A percentile compares a stretch with the other conserved stretches of the same genome.
These are phyloP conservation scores for Dactylonectria estremocensis DNA, from an alignment of 2,329 filamentous ascomycete species.

Conservation along the genomic window DNA sequence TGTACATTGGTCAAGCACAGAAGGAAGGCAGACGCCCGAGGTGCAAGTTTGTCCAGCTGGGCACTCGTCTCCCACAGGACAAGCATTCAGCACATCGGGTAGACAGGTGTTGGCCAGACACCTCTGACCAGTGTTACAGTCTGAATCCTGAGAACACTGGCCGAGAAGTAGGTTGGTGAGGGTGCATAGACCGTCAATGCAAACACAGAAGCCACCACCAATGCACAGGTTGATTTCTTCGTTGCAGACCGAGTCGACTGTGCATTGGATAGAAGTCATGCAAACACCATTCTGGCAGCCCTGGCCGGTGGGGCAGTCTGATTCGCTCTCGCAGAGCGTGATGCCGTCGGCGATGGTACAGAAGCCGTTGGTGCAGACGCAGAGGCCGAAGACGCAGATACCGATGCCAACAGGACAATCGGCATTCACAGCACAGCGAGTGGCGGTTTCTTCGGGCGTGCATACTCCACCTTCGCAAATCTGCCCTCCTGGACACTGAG, in stretches of 20 bases:
- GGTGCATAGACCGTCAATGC: constrained; percentile 12
- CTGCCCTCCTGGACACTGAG: neutral
- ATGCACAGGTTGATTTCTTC: neutral
- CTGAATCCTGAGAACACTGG: neutral
- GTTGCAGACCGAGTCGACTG: neutral
- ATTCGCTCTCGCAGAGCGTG: neutral
- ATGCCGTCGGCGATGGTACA: constrained; percentile 2
- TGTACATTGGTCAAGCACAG: neutral
- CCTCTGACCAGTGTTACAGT: constrained; percentile 2
- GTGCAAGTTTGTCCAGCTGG: constrained; percentile 1
- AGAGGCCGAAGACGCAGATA: constrained; percentile 15
- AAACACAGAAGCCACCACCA: constrained; percentile 16
- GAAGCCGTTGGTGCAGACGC: constrained; percentile 4
- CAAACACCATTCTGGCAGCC: constrained; percentile 19
- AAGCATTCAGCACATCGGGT: constrained; percentile 2
- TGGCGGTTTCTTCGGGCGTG: neutral
- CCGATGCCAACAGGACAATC: constrained; percentile 15
- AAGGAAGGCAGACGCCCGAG: neutral
- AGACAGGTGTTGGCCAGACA: constrained; percentile 13
- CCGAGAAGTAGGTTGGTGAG: neutral
- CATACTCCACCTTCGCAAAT: constrained; percentile 19
- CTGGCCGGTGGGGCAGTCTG: constrained; percentile 7
- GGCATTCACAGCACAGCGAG: constrained; percentile 11
- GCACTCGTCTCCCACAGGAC: neutral
- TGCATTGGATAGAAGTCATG: neutral